These are phyloP conservation scores for Exophiala aquamarina DNA, from an alignment of 2,329 filamentous ascomycete genomes.

Conservation along the genomic window DNA sequence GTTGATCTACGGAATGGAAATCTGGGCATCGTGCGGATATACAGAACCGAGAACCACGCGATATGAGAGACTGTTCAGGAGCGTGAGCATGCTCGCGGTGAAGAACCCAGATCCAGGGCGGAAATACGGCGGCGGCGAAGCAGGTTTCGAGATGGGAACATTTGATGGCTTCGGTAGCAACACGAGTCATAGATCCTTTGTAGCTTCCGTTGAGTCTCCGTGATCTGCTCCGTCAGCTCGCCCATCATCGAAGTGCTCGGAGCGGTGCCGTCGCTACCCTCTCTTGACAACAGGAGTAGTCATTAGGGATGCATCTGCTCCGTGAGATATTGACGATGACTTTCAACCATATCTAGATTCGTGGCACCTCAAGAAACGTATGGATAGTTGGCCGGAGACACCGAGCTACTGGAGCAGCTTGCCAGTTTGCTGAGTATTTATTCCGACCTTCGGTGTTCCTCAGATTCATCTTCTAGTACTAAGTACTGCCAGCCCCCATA, in stretches of 20 bases:
- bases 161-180: slow-evolving; percentile 6
- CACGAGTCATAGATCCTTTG: slow-evolving; percentile 53
- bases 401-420: no score
- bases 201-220: slow-evolving; percentile 62
- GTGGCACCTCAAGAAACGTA: no score
- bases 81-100: slow-evolving; percentile 64
- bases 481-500: no score
- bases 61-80: slow-evolving; percentile 64
- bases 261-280: slow-evolving; percentile 82
- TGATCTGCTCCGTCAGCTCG: slow-evolving; percentile 64
- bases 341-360: no score
- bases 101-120: slow-evolving; percentile 85
- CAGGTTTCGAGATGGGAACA: slow-evolving; percentile 12
- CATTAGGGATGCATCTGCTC: no score
- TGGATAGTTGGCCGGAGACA: no score
- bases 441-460: no score
- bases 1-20: slow-evolving; percentile 68
- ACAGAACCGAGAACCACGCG: slow-evolving; percentile 76
- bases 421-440: no score
- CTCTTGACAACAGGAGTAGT: no score
- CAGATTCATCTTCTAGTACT: no score
- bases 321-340: no score
- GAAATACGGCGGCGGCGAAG: slow-evolving; percentile 66
- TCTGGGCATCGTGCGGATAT: slow-evolving; percentile 90
- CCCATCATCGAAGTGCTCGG: slow-evolving; percentile 60